Conservation (phyloP, 176 grass and related monocot species). For the Triticum aestivum region DNA sequence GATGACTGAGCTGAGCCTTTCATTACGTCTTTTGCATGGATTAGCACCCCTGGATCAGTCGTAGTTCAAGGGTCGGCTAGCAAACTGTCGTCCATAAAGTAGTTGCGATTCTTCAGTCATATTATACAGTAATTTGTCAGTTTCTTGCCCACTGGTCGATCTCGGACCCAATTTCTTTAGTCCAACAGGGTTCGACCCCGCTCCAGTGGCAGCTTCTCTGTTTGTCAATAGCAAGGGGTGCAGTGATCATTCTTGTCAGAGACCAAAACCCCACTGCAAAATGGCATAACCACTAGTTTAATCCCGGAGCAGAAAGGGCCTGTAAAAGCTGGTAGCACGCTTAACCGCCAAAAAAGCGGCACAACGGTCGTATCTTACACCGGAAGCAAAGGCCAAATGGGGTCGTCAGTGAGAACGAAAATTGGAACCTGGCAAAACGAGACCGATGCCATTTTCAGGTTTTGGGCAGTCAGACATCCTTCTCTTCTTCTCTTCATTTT, state of each 20-base stretch:
- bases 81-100: no score
- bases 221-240: not conserved
- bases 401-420: not conserved
- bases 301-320: not conserved
- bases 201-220: not conserved
- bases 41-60: no score
- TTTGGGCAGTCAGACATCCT: not conserved
- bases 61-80: no score
- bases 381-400: slow-evolving; percentile 13
- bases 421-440: not conserved
- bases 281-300: slow-evolving; percentile 21
- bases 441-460: not conserved
- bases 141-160: no score
- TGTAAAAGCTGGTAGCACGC: not conserved
- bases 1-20: no score
- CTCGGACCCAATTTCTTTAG: no score
- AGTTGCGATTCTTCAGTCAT: no score
- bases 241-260: slow-evolving; percentile 10
- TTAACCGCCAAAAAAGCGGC: slow-evolving; percentile 22
- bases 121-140: no score
- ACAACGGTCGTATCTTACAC: slow-evolving; percentile 19
- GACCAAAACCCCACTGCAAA: not conserved
- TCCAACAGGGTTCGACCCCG: not conserved
- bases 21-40: no score
- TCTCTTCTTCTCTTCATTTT: not conserved